Evolutionary conservation across 2,329 filamentous ascomycete species (phyloP).

Genomic region (Aspergillus oerlinghausenensis): DNA sequence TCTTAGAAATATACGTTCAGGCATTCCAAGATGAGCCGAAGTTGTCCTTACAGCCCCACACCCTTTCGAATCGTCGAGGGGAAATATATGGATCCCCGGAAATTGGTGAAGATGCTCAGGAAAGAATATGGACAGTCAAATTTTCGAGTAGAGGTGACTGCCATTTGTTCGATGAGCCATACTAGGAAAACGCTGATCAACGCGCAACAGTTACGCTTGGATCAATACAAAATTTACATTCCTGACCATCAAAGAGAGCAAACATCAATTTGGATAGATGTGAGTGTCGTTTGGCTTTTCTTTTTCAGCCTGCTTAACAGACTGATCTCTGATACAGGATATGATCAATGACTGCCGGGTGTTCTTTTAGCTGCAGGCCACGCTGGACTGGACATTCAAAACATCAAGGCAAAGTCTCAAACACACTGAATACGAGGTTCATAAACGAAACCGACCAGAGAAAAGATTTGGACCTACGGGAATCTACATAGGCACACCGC

Average conservation of each 20-base stretch:
- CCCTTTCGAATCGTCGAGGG: slow-evolving; percentile 6
- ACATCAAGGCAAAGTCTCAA: no score
- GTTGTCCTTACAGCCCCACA: not conserved
- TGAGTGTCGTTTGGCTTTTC: not conserved
- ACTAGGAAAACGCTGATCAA: not conserved
- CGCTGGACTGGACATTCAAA: no score
- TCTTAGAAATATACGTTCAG: no score
- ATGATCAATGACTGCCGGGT: no score
- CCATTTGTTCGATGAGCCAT: not conserved
- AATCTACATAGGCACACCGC: no score
- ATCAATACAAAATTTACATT: slow-evolving; percentile 8
- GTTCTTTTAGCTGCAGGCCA: no score
- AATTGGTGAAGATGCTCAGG: slow-evolving; percentile 3
- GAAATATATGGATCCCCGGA: slow-evolving; percentile 1
- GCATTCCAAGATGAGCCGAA: not conserved
- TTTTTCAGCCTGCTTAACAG: no score
- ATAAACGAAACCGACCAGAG: no score
- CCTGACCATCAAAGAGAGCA: not conserved
- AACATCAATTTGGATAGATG: not conserved
- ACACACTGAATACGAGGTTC: no score
- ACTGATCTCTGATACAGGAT: no score
- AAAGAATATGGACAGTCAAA: slow-evolving; percentile 6
- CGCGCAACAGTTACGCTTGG: slow-evolving; percentile 4
- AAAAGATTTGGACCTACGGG: no score
- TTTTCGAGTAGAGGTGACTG: slow-evolving; percentile 6